These are phyloP conservation scores for Ceratobasidium theobromae DNA, from an alignment of 1,284 basidiomycete genomes.

Conservation along the genomic window DNA sequence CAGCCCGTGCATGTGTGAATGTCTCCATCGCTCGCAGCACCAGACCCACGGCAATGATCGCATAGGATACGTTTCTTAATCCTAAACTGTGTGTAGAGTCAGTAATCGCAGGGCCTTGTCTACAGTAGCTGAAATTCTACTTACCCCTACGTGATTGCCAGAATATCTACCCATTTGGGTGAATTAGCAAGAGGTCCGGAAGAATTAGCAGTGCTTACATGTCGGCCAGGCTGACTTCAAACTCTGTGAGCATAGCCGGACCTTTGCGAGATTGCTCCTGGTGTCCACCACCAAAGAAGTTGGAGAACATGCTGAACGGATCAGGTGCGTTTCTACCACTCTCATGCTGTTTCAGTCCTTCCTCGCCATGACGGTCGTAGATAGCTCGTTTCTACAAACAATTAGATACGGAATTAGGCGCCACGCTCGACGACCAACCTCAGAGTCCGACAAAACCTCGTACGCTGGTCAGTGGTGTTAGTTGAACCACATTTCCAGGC, in stretches of 20 bases:
- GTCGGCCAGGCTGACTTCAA: slow-evolving; percentile 83
- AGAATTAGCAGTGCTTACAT: slow-evolving; percentile 55
- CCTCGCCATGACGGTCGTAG: slow-evolving; percentile 91
- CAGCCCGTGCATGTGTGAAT: slow-evolving; percentile 81
- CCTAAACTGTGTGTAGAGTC: slow-evolving; percentile 65
- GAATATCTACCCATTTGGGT: slow-evolving; percentile 23
- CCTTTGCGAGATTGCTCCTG: slow-evolving; percentile 77
- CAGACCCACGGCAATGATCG: slow-evolving; percentile 89
- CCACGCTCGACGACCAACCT: slow-evolving; percentile 50
- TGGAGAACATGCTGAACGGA: slow-evolving; percentile 91
- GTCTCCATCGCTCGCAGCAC: slow-evolving; percentile 83
- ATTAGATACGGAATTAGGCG: neutral
- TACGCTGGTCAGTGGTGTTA: slow-evolving; percentile 63
- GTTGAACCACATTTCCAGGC: neutral
- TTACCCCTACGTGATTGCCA: slow-evolving; percentile 35
- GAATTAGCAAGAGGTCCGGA: slow-evolving; percentile 29
- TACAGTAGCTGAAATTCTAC: neutral
- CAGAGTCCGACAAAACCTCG: slow-evolving; percentile 82
- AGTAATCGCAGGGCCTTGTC: neutral
- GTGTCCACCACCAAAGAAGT: slow-evolving; percentile 80
- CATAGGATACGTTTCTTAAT: slow-evolving; percentile 87
- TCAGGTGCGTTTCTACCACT: slow-evolving; percentile 58
- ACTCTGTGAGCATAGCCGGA: slow-evolving; percentile 79
- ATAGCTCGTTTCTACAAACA: slow-evolving; percentile 75
- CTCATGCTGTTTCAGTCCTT: slow-evolving; percentile 85